A percentile compares a stretch with the other conserved stretches of the same genome.
Conservation (phyloP, 2,329 filamentous ascomycete genomes). For the Fusarium napiforme region DNA sequence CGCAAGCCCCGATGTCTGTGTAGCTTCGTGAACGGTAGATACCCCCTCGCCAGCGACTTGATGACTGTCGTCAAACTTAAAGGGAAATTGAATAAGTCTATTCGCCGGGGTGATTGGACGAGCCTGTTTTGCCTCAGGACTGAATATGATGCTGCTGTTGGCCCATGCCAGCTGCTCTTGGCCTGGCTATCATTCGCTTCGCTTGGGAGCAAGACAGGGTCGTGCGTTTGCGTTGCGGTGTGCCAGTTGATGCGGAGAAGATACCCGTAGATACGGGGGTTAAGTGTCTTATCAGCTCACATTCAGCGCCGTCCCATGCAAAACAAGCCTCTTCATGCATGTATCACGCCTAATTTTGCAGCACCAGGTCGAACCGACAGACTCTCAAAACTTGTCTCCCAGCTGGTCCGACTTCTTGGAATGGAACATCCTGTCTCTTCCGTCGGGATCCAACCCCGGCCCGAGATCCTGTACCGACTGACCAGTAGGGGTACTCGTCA, state of each 20-base stretch:
- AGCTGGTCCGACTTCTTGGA: slow-evolving; percentile 4
- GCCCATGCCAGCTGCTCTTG: slow-evolving; percentile 30
- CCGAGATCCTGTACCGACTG: slow-evolving; percentile 23
- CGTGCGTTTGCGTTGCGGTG: slow-evolving; percentile 29
- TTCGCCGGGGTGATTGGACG: not conserved
- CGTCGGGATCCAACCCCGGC: slow-evolving; percentile 27
- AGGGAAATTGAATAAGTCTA: slow-evolving; percentile 8
- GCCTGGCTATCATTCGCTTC: slow-evolving; percentile 19
- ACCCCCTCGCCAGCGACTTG: not conserved
- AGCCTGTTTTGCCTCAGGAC: slow-evolving; percentile 2
- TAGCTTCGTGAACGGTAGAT: slow-evolving; percentile 1
- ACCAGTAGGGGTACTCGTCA: not conserved
- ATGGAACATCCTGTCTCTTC: slow-evolving; percentile 6
- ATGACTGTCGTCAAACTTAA: not conserved
- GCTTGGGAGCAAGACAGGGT: not conserved
- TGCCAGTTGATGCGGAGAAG: slow-evolving; percentile 19
- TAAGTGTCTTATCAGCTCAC: slow-evolving; percentile 33
- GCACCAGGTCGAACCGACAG: not conserved
- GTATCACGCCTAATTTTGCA: slow-evolving; percentile 1
- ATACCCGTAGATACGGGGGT: slow-evolving; percentile 6
- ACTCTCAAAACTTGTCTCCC: not conserved
- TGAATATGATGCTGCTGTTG: slow-evolving; percentile 15
- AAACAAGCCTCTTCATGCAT: not conserved
- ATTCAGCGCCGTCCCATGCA: not conserved
- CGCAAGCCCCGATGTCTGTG: slow-evolving; percentile 15